phyloP scores from a whole-genome alignment of 768 basidiomycete species.

The Mycena latifolia region DNA sequence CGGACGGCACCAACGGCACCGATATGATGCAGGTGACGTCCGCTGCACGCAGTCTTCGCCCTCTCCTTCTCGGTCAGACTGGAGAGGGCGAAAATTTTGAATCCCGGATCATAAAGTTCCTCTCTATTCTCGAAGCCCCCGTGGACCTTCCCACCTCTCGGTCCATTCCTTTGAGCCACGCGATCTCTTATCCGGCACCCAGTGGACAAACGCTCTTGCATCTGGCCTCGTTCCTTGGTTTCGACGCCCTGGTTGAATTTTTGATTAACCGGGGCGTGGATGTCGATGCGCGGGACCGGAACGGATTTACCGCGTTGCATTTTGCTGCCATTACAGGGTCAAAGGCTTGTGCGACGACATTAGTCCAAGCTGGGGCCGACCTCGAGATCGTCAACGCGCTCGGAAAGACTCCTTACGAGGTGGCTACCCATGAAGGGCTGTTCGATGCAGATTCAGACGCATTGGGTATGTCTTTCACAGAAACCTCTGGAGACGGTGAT shows the following conservation, averaged over 20 bases:
- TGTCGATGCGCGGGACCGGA: constrained; percentile 86
- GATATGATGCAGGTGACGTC: constrained; percentile 70
- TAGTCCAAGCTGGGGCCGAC: constrained; percentile 88
- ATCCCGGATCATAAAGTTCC: constrained; percentile 81
- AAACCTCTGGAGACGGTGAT: constrained; percentile 34
- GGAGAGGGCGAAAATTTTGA: constrained; percentile 77
- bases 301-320: constrained; percentile 92
- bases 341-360: constrained; percentile 69
- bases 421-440: constrained; percentile 61
- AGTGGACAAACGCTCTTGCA: constrained; percentile 92
- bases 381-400: constrained; percentile 77
- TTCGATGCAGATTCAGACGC: constrained; percentile 44
- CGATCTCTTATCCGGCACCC: constrained; percentile 78
- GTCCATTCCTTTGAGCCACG: constrained; percentile 58
- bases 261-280: constrained; percentile 81
- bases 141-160: constrained; percentile 58
- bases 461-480: not conserved
- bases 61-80: constrained; percentile 65
- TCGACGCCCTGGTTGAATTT: constrained; percentile 76
- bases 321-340: constrained; percentile 82
- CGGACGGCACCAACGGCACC: constrained; percentile 40
- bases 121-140: constrained; percentile 80
- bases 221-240: constrained; percentile 84
- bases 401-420: constrained; percentile 78
- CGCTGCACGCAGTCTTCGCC: constrained; percentile 33